These are phyloP conservation scores for Ophiosphaerella herpotricha DNA, from an alignment of 2,329 filamentous ascomycete genomes.

Conservation along the genomic window DNA sequence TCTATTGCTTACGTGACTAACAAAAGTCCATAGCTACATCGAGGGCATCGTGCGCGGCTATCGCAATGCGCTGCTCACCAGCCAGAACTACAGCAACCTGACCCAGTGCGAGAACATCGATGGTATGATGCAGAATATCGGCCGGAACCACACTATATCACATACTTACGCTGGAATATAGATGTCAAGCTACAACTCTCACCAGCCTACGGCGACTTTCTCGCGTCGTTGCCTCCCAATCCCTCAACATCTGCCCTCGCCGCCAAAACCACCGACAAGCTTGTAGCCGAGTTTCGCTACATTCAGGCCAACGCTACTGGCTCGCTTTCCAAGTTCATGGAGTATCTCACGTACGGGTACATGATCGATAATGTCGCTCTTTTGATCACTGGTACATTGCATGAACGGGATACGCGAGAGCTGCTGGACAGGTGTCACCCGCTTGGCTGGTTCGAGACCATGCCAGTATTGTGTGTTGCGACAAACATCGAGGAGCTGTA, in stretches of 20 bases:
- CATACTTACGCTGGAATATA: slow-evolving; percentile 43
- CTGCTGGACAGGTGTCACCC: slow-evolving; percentile 95
- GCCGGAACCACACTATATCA: background rate
- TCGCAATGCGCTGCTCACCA: slow-evolving; percentile 87
- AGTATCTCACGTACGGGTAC: slow-evolving; percentile 98
- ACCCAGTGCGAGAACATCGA: slow-evolving; percentile 98
- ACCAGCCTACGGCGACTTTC: slow-evolving; percentile 95
- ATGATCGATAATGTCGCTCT: slow-evolving; percentile 99
- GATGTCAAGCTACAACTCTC: slow-evolving; percentile 98
- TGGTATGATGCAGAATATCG: slow-evolving; percentile 60
- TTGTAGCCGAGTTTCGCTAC: slow-evolving; percentile 96
- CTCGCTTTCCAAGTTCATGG: slow-evolving; percentile 91
- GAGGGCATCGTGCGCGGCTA: slow-evolving; percentile 98
- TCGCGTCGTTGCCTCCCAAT: slow-evolving; percentile 90
- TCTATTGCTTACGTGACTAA: slow-evolving; percentile 13
- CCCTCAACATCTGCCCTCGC: slow-evolving; percentile 95
- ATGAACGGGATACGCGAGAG: slow-evolving; percentile 95
- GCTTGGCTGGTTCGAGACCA: slow-evolving; percentile 97
- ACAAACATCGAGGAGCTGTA: slow-evolving; percentile 99
- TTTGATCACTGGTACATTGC: slow-evolving; percentile 94
- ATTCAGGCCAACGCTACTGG: slow-evolving; percentile 92
- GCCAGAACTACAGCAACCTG: slow-evolving; percentile 91
- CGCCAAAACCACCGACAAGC: slow-evolving; percentile 94
- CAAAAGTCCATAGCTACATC: slow-evolving; percentile 70
- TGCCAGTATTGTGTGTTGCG: slow-evolving; percentile 96